Evolutionary conservation across 2,329 filamentous ascomycete genomes (phyloP).

Genomic region (Verticillium nonalfalfae): DNA sequence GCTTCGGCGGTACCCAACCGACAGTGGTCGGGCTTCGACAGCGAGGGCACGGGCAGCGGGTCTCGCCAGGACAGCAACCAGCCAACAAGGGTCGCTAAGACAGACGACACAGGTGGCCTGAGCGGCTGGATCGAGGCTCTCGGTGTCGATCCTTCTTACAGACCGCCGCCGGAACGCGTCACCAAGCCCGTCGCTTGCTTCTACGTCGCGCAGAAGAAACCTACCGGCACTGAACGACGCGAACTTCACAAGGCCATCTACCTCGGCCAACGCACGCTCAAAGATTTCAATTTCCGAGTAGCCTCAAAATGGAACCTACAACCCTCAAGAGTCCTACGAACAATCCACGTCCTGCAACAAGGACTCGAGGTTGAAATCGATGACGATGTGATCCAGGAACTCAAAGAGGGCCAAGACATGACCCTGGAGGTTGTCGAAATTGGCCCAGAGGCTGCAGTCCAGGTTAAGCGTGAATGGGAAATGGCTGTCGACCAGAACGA

Average conservation of each 20-base stretch:
- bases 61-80: conserved; percentile 44
- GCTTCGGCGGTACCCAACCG: conserved; percentile 27
- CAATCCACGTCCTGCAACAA: conserved; percentile 64
- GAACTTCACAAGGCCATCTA: conserved; percentile 82
- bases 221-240: conserved; percentile 41
- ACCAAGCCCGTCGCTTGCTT: conserved; percentile 80
- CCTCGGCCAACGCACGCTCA: conserved; percentile 66
- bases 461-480: conserved; percentile 53
- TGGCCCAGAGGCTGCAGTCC: conserved; percentile 19
- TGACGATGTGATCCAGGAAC: conserved; percentile 77
- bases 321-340: conserved; percentile 60
- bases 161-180: conserved; percentile 65
- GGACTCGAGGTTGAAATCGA: conserved; percentile 83
- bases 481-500: conserved; percentile 50
- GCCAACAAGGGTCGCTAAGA: conserved; percentile 43
- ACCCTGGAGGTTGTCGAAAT: conserved; percentile 57
- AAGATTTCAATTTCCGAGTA: conserved; percentile 67
- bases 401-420: conserved; percentile 92
- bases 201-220: conserved; percentile 60
- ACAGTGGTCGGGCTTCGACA: conserved; percentile 54
- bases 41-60: conserved; percentile 41
- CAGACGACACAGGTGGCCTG: conserved; percentile 57
- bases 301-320: conserved; percentile 79
- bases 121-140: conserved; percentile 86
- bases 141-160: conserved; percentile 82